Conservation (phyloP, 352 stramenopile species). For the Albugo laibachii region DNA sequence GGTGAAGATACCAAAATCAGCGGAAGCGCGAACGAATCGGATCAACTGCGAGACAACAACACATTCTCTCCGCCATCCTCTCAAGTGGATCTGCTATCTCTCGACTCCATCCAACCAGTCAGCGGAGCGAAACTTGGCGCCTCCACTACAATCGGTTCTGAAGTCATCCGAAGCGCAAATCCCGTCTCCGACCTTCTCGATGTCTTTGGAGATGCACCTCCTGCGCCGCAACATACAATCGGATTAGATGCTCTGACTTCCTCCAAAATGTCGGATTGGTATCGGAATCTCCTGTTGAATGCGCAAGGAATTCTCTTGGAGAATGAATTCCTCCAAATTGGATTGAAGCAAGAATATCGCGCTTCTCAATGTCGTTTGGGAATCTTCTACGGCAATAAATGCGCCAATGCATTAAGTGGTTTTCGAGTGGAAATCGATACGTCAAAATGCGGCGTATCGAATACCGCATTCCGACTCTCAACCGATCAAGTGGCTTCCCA, state of each 20-base stretch:
- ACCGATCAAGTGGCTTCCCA: constrained; percentile 42
- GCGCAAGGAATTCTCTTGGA: constrained; percentile 83
- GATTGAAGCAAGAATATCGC: constrained; percentile 91
- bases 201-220: constrained; percentile 19
- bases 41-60: not conserved
- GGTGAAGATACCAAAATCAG: not conserved
- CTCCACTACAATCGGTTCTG: constrained; percentile 1
- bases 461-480: constrained; percentile 32
- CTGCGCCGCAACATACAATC: constrained; percentile 2
- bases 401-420: constrained; percentile 41
- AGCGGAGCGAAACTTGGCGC: constrained; percentile 1
- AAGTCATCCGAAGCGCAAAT: constrained; percentile 25
- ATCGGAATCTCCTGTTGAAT: constrained; percentile 76
- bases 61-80: not conserved
- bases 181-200: constrained; percentile 32
- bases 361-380: constrained; percentile 84
- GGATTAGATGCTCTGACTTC: constrained; percentile 22
- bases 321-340: constrained; percentile 87
- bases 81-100: constrained; percentile 28
- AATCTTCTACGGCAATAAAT: constrained; percentile 94
- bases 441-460: not conserved
- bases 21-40: constrained; percentile 6
- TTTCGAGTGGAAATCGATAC: constrained; percentile 64
- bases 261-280: constrained; percentile 37
- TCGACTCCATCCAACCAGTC: constrained; percentile 3